These are phyloP conservation scores for Aspergillus sergii DNA, from an alignment of 2,329 filamentous ascomycete species.

Conservation along the genomic window DNA sequence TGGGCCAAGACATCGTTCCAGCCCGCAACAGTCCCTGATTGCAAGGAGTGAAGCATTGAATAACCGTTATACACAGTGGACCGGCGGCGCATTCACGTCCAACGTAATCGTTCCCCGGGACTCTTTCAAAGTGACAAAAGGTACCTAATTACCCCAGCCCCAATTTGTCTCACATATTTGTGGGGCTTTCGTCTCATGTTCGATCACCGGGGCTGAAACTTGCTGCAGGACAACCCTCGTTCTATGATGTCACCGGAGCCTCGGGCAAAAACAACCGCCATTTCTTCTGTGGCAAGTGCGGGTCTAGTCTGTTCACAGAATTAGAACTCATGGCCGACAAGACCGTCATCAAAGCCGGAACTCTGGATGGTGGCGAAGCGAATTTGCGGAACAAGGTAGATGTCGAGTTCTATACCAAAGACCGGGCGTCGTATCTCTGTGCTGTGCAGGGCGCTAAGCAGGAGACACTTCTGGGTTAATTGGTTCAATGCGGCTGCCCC, in stretches of 20 bases:
- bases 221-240: conserved; percentile 47
- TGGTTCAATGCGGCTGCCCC: background rate
- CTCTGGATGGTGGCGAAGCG: conserved; percentile 52
- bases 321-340: conserved; percentile 57
- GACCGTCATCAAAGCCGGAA: conserved; percentile 55
- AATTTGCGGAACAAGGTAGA: conserved; percentile 47
- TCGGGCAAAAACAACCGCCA: conserved; percentile 60
- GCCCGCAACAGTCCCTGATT: background rate
- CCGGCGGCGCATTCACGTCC: conserved; percentile 58
- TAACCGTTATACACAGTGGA: conserved; percentile 39
- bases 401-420: conserved; percentile 58
- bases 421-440: conserved; percentile 50
- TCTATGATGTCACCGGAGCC: conserved; percentile 51
- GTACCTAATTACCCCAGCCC: conserved; percentile 23
- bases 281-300: conserved; percentile 58
- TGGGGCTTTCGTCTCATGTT: background rate
- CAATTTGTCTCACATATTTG: background rate
- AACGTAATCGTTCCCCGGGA: conserved; percentile 55
- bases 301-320: conserved; percentile 55
- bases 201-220: background rate
- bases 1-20: no score
- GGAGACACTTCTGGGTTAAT: conserved; percentile 36
- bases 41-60: no score
- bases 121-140: conserved; percentile 54
- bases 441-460: conserved; percentile 52